Conservation (phyloP, 2,329 filamentous ascomycete species). For the Thermoascus crustaceus region DNA sequence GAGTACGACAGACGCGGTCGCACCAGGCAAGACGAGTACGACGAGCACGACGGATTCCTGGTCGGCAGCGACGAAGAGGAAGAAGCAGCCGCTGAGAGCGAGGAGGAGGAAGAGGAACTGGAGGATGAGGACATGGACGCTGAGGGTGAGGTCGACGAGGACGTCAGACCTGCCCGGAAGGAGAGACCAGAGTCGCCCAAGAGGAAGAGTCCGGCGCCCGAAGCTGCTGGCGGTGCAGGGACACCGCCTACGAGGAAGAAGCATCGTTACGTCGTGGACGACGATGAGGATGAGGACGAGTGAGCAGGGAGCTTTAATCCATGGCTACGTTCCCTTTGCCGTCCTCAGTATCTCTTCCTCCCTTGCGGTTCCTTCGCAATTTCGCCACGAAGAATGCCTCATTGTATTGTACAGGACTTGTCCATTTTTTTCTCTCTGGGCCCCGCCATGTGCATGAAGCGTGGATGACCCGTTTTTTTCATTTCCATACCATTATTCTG, state of each 20-base stretch:
- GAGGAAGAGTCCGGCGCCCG: conserved; percentile 10
- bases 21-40: conserved; percentile 69
- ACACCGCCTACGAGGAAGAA: conserved; percentile 37
- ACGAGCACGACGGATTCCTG: conserved; percentile 74
- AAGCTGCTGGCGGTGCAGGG: conserved; percentile 17
- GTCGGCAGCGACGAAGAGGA: conserved; percentile 42
- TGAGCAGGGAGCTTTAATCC: background rate
- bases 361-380: too few relatives aligned
- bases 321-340: conserved; percentile 7
- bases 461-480: too few relatives aligned
- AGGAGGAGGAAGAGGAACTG: conserved; percentile 34
- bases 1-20: conserved; percentile 38
- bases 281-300: conserved; percentile 39
- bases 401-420: too few relatives aligned
- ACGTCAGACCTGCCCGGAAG: conserved; percentile 20
- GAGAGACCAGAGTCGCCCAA: conserved; percentile 19
- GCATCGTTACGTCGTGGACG: conserved; percentile 40
- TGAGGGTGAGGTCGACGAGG: conserved; percentile 35
- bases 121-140: conserved; percentile 40
- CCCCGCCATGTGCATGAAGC: too few relatives aligned
- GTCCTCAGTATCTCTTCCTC: conserved; percentile 5
- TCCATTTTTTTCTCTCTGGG: too few relatives aligned
- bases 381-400: too few relatives aligned
- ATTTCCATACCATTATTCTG: too few relatives aligned
- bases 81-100: conserved; percentile 38